Percentiles rank a stretch among this genome's conserved stretches.
These are phyloP conservation scores for Blumeriella jaapii DNA, from an alignment of 2,329 filamentous ascomycete species.

Conservation along the genomic window DNA sequence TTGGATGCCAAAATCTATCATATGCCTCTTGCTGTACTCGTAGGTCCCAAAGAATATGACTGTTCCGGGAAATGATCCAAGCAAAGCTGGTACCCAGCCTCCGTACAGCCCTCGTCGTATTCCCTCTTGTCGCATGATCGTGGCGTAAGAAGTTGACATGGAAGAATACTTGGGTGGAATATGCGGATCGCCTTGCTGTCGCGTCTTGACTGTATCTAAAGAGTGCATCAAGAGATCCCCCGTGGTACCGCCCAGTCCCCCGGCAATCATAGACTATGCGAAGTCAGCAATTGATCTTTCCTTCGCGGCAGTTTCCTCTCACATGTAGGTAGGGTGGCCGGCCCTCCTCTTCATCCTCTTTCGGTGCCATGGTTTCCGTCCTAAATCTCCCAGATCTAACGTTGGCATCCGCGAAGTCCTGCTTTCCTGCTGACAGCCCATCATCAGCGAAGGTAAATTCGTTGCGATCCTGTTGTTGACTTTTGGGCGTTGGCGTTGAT, in stretches of 20 bases:
- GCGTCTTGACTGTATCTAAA: slow-evolving; percentile 94
- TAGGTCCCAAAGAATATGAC: slow-evolving; percentile 94
- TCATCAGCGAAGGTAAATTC: slow-evolving; percentile 28
- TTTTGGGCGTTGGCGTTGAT: slow-evolving; percentile 27
- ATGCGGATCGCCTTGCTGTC: slow-evolving; percentile 92
- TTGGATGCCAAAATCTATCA: slow-evolving; percentile 76
- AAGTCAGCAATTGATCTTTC: slow-evolving; percentile 11
- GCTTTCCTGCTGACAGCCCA: slow-evolving; percentile 26
- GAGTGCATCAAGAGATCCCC: slow-evolving; percentile 99
- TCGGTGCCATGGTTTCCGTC: slow-evolving; percentile 23
- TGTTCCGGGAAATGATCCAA: slow-evolving; percentile 88
- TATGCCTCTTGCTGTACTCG: slow-evolving; percentile 81
- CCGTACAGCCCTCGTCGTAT: slow-evolving; percentile 78
- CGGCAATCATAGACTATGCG: slow-evolving; percentile 80
- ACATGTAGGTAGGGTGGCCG: slow-evolving; percentile 55
- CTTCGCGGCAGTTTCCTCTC: slow-evolving; percentile 26
- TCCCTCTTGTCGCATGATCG: slow-evolving; percentile 87
- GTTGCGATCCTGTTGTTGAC: slow-evolving; percentile 15
- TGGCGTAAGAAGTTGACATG: slow-evolving; percentile 81
- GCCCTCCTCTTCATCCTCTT: slow-evolving; percentile 37
- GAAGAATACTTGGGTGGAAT: slow-evolving; percentile 88
- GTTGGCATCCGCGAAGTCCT: slow-evolving; percentile 25
- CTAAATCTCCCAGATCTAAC: slow-evolving; percentile 17
- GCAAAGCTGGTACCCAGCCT: slow-evolving; percentile 81
- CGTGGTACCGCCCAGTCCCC: slow-evolving; percentile 81